These are phyloP conservation scores for Maudiozyma serrabonitensis DNA, from an alignment of 805 yeast genomes.

Conservation along the genomic window DNA sequence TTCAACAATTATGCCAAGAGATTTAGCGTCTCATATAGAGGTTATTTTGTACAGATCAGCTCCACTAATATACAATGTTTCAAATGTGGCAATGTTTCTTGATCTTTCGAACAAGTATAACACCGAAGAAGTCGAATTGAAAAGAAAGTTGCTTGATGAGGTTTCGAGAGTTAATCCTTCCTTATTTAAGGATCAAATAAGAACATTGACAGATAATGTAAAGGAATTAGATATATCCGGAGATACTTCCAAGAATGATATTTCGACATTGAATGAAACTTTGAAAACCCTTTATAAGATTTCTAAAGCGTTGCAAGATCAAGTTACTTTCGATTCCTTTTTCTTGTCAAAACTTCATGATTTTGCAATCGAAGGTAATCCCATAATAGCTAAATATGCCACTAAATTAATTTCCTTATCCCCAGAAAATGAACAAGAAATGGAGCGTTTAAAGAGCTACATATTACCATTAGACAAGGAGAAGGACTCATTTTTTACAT, in stretches of 20 bases:
- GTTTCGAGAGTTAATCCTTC: slow-evolving; percentile 54
- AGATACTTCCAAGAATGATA: slow-evolving; percentile 9
- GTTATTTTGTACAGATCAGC: slow-evolving; percentile 55
- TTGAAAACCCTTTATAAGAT: slow-evolving; percentile 55
- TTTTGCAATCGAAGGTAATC: slow-evolving; percentile 43
- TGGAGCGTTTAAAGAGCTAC: slow-evolving; percentile 31
- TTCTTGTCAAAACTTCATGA: slow-evolving; percentile 38
- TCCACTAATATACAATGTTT: slow-evolving; percentile 51
- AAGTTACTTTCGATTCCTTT: slow-evolving; percentile 33
- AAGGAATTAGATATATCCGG: slow-evolving; percentile 10
- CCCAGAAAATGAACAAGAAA: slow-evolving; percentile 33
- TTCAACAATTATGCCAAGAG: slow-evolving; percentile 34
- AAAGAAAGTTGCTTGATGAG: slow-evolving; percentile 44
- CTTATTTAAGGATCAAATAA: slow-evolving; percentile 51
- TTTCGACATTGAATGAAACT: slow-evolving; percentile 29
- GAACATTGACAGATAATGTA: slow-evolving; percentile 37
- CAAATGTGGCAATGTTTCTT: slow-evolving; percentile 50
- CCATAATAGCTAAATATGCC: slow-evolving; percentile 56
- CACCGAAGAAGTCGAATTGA: slow-evolving; percentile 26
- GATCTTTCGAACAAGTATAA: slow-evolving; percentile 23
- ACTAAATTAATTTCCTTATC: slow-evolving; percentile 46
- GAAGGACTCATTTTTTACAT: slow-evolving; percentile 32
- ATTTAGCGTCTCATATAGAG: slow-evolving; percentile 44
- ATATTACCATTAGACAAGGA: slow-evolving; percentile 43
- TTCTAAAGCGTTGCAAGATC: slow-evolving; percentile 40